A percentile compares a stretch with the other conserved stretches of the same genome.
phyloP scores from a whole-genome alignment of 176 grass and related monocot genomes.

The Zea luxurians region DNA sequence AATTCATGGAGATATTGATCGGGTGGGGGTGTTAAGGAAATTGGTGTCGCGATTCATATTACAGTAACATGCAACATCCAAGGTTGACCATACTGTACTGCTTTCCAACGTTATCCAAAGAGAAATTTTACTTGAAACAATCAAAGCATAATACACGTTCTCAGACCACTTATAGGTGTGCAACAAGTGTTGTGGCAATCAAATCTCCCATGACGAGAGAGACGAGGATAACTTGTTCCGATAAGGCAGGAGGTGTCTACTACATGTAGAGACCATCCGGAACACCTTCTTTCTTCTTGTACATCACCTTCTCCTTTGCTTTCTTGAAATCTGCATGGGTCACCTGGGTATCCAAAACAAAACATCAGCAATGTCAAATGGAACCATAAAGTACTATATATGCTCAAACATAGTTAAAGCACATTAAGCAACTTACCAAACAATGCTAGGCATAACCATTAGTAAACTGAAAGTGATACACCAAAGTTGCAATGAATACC shows the following conservation, averaged over 20 bases:
- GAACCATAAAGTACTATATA: not conserved
- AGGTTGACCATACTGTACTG: too few relatives aligned
- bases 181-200: not conserved
- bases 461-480: too few relatives aligned
- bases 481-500: too few relatives aligned
- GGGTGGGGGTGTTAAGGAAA: too few relatives aligned
- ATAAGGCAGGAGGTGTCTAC: not conserved
- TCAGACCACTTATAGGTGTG: not conserved
- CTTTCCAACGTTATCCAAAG: not conserved
- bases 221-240: not conserved
- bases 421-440: not conserved
- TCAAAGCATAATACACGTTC: slow-evolving; percentile 23
- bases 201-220: slow-evolving; percentile 20
- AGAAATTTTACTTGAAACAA: slow-evolving; percentile 13
- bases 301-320: slow-evolving; percentile 99
- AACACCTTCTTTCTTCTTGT: slow-evolving; percentile 99
- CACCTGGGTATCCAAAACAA: slow-evolving; percentile 52
- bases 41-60: too few relatives aligned
- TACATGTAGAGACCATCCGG: slow-evolving; percentile 97
- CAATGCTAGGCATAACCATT: too few relatives aligned
- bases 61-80: too few relatives aligned
- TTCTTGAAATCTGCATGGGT: slow-evolving; percentile 89
- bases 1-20: too few relatives aligned
- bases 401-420: too few relatives aligned
- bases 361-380: not conserved